Base-by-base conservation (phyloP, 2,329 filamentous ascomycete genomes). In the Exserohilum rostratum region DNA sequence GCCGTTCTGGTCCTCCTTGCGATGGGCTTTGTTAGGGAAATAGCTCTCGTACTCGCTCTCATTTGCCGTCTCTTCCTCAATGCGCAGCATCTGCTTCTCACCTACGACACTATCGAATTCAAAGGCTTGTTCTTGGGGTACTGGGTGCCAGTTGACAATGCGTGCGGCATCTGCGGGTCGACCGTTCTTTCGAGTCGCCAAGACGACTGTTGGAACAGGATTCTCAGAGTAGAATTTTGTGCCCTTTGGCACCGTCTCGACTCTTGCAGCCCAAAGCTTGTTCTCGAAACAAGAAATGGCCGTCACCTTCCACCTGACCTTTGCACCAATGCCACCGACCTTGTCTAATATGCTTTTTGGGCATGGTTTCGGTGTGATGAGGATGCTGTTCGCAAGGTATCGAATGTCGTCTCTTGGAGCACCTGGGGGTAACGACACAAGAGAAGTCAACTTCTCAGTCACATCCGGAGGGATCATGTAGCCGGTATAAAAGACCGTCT, bases 401-500 rank as follows among this genome's bases (percentile, higher is more conserved):
- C 90, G 91, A 60, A 96, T 79, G 46, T 96, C 90, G 47, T 84
- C 82, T 46, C 89, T 86, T 25, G 86, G 81, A 49, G 87, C 78
- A 53, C 83, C 82, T 3, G 79, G 69, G 3, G 88, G 88, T 17
- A 91, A 78, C 46, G 86, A 70, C 27, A 87, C 86, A n/a, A 96
- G 82, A 5, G 84, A 83, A 51, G 90, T 83, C 33, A 98, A 80
- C 50, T 84, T 86, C 68, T 90, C 85, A 2, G 88, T 88, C 72
- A 95, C 90, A 22, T 84, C 80, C 43, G 86, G 81, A 35, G 82
- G 82, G 61, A 99, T 88, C 76, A 96, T 85, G 76, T 99, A 98
- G 45, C 91, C 91, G 1, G 95, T 97, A 77, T 93, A 97, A 76
- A 92, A 91, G 45, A 96, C 88, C 1, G 87, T 91, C 71, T 93